Base-by-base conservation (phyloP, 148 eudicot genomes). In the Limonium bicolor region DNA sequence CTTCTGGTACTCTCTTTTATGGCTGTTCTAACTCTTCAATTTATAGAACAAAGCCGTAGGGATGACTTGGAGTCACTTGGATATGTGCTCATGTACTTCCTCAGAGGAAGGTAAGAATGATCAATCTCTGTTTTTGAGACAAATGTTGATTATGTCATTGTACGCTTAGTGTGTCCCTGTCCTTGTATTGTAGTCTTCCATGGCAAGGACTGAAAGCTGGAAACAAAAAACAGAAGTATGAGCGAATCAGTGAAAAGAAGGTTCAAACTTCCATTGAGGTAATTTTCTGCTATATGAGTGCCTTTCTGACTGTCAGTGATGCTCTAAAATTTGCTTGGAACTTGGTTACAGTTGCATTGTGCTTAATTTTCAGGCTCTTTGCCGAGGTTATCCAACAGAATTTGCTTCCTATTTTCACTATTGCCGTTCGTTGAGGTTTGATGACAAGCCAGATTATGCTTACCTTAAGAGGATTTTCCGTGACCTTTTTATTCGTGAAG, bases 171-270 rank as follows among this genome's bases (percentile, higher is more conserved):
- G 49, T 55, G 36, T 33, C 33, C 50, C 13, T 56, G 15, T 65
- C 16, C 47, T 36, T 60, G 50, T 61, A 83, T 36, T 60, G 50
- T 61, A 83, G 94, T 68, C 94, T 83, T 54, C 94, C 94, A 1
- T 83, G 94, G 94, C 94, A 83, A 69, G 94, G 94, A 42, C 71
- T 83, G 54, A 83, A 76, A 70, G 94, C 87, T 10, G 94, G 94
- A 46, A 83, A 58, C 33, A 83, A 83, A 74, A 83, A 78, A 59
- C 94, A 83, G 29, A 83, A 83, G 67, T 83, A 83, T 49, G 94
- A 83, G 40, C 78, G 68, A 57, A 83, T 83, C 46, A 79, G 94
- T 63, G 94, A 83, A 69, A 83, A 79, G 65, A 83, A 83, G 61
- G 94, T 83, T 41, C 67, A 80, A 24, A 83, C 94, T 3, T 68